These are phyloP conservation scores for Lolium multiflorum DNA, from an alignment of 176 grass and related monocot species.

Conservation along the genomic window DNA sequence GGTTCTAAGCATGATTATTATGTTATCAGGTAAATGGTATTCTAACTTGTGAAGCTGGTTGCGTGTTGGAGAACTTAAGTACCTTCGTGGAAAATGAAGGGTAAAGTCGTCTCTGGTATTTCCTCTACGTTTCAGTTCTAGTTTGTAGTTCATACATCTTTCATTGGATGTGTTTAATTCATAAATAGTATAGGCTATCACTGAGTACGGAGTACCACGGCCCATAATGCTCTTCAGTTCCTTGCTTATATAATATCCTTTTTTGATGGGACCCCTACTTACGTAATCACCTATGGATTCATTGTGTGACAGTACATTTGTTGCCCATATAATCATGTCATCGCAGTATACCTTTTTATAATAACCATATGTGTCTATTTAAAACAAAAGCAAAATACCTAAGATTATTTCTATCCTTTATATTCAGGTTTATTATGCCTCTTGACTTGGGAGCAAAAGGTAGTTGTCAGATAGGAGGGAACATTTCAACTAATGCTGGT, in stretches of 20 bases:
- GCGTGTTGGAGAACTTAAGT: conserved; percentile 89
- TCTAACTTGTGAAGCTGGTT: conserved; percentile 94
- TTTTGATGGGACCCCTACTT: background rate
- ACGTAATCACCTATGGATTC: conserved; percentile 9
- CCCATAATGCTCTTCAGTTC: conserved; percentile 2
- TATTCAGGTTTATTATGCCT: conserved; percentile 91
- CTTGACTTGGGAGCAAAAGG: conserved; percentile 98
- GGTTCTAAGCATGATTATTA: conserved; percentile 49
- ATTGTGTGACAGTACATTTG: conserved; percentile 20
- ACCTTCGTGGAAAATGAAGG: conserved; percentile 88
- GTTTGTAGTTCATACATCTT: background rate
- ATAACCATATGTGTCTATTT: background rate
- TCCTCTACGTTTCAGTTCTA: background rate
- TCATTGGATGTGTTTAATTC: conserved; percentile 19
- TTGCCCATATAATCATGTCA: conserved; percentile 6
- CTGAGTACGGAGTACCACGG: conserved; percentile 17
- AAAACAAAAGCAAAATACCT: background rate
- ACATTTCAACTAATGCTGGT: conserved; percentile 96
- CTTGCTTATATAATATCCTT: conserved; percentile 11
- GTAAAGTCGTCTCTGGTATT: conserved; percentile 54
- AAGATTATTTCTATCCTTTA: conserved; percentile 8
- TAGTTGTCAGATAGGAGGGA: conserved; percentile 96
- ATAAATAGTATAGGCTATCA: conserved; percentile 1
- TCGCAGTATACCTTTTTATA: background rate
- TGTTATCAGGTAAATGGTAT: conserved; percentile 90